Evolutionary conservation across 2,329 filamentous ascomycete species (phyloP), one percentile per base, ranked within the genome.

Genomic region (Penicillium capsulatum): DNA sequence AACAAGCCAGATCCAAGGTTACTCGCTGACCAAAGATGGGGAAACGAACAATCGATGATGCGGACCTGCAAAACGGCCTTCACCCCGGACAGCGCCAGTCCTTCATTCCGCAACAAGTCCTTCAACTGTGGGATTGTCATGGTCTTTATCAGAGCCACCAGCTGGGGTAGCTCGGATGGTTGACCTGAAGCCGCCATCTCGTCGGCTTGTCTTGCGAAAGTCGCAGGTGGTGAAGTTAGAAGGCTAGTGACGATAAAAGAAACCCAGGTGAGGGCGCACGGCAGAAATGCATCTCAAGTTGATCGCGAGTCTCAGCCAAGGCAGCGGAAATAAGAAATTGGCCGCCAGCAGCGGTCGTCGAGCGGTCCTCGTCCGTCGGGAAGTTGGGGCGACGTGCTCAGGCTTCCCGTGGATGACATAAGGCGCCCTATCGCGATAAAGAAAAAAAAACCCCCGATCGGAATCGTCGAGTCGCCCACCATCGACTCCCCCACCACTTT

Each of bases 1-100:
- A 3, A 29, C 8, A 17, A 32, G 9, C 20, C 20, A 31, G 19
- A 24, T 17, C 41, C n/a, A 31, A 16, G 19, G 33, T n/a, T n/a
- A n/a, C n/a, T n/a, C n/a, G n/a, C n/a, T n/a, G n/a, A n/a, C n/a
- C n/a, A n/a, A n/a, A n/a, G n/a, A n/a, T n/a, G 26, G 42, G 36
- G 40, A 46, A 40, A 80, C 86, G 67, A 74, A 97, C 92, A 78
- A 43, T 79, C 72, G 48, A 84, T 79, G 45, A 96, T 85, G 55
- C 91, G 83, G 42, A 71, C 70, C 66, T 95, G 89, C 44, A 97
- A 71, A 29, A 85, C 78, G 22, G 81, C 79, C 72, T 98, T 98
- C 57, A 92, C 83, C 14, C 92, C 92, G 17, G 83, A 86, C 45
- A 86, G 84, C 50, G 79, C 77, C 24, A 94, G 72, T 32, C 81